phyloP scores from a whole-genome alignment of 2,329 filamentous ascomycete species.

The Cercospora janseana region DNA sequence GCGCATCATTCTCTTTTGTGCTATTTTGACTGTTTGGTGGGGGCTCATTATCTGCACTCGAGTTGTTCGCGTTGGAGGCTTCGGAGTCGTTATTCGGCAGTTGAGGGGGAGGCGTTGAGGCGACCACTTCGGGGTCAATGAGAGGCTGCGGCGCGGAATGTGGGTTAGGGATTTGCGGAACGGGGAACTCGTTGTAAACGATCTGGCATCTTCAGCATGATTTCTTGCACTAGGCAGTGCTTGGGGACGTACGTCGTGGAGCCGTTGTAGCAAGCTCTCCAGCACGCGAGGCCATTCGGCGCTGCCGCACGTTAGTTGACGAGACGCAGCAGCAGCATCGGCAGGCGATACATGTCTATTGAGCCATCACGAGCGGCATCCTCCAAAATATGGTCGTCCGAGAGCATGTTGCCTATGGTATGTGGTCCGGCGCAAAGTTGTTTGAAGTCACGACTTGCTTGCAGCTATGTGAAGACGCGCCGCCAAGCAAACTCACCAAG shows the following conservation, averaged over 20 bases:
- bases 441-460: not conserved
- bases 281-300: constrained; percentile 68
- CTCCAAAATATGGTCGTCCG: constrained; percentile 53
- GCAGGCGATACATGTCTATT: constrained; percentile 53
- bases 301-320: constrained; percentile 46
- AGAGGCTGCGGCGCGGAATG: constrained; percentile 48
- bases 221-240: constrained; percentile 13
- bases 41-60: constrained; percentile 24
- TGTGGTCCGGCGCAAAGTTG: constrained; percentile 27
- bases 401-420: constrained; percentile 28
- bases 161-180: constrained; percentile 58
- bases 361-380: constrained; percentile 57
- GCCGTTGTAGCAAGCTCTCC: constrained; percentile 62
- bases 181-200: constrained; percentile 70
- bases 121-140: constrained; percentile 37
- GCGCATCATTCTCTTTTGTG: constrained; percentile 66
- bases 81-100: constrained; percentile 38
- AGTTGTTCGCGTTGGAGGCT: constrained; percentile 25
- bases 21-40: constrained; percentile 50
- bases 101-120: constrained; percentile 33
- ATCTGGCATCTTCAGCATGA: constrained; percentile 55
- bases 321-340: constrained; percentile 27
- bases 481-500: not conserved
- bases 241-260: constrained; percentile 58
- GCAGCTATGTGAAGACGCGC: constrained; percentile 10